A percentile compares a stretch with the other conserved stretches of the same genome.
Conservation (phyloP, 75 land plant species). For the Cunninghamia lanceolata region DNA sequence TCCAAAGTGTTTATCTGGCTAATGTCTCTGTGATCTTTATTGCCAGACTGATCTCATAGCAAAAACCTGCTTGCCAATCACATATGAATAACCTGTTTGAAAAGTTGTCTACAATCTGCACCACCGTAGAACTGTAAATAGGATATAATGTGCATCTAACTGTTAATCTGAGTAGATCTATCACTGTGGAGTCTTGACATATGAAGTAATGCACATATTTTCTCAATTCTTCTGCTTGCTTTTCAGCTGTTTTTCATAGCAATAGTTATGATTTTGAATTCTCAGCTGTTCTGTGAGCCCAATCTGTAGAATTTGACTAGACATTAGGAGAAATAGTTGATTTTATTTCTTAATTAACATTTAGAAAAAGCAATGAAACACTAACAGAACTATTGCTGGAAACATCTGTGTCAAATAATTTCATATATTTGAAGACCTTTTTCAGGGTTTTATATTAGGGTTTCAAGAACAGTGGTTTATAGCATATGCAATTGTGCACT, state of each 20-base stretch:
- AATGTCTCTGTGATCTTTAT: background rate
- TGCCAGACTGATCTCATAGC: background rate
- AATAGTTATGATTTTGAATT: background rate
- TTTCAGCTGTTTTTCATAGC: slow-evolving; percentile 3
- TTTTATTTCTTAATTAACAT: background rate
- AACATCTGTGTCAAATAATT: background rate
- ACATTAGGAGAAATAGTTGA: background rate
- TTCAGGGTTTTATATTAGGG: background rate
- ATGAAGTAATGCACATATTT: background rate
- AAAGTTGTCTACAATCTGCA: background rate
- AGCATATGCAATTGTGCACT: background rate
- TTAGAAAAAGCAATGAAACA: background rate
- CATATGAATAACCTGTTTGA: background rate
- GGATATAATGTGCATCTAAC: background rate
- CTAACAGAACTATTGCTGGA: background rate
- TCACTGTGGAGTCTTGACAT: background rate
- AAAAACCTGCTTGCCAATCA: background rate
- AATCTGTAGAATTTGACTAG: background rate
- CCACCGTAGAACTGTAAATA: background rate
- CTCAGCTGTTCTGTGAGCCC: background rate
- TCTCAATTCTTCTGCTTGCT: background rate
- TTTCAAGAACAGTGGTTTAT: background rate
- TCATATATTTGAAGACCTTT: background rate
- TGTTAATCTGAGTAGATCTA: background rate
- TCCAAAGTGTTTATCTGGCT: background rate